phyloP scores from a whole-genome alignment of 1,284 basidiomycete species.

The Coniophora puteana region DNA sequence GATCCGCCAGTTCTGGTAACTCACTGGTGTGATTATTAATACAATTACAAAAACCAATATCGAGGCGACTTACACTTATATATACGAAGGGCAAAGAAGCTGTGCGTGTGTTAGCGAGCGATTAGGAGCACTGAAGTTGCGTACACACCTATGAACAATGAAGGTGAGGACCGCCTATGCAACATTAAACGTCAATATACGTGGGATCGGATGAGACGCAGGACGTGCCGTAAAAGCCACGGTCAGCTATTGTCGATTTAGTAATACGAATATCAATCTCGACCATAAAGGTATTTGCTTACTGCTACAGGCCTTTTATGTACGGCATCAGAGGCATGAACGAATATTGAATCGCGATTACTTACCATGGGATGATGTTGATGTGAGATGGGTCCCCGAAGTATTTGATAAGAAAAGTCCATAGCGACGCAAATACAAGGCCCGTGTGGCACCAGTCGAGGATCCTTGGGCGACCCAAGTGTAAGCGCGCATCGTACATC shows the following conservation, averaged over 20 bases:
- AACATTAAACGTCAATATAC: conserved; percentile 35
- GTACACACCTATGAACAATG: conserved; percentile 26
- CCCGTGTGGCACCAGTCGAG: conserved; percentile 27
- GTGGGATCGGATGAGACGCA: conserved; percentile 29
- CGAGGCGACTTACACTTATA: conserved; percentile 20
- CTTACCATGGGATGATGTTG: conserved; percentile 27
- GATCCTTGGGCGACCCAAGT: conserved; percentile 13
- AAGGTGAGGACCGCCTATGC: conserved; percentile 34
- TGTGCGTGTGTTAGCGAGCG: conserved; percentile 7
- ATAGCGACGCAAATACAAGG: conserved; percentile 23
- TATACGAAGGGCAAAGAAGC: conserved; percentile 30
- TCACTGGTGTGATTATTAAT: conserved; percentile 20
- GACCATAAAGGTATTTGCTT: conserved; percentile 15
- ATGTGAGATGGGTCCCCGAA: conserved; percentile 21
- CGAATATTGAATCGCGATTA: not conserved
- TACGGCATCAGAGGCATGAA: not conserved
- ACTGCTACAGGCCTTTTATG: conserved; percentile 41
- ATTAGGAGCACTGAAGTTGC: conserved; percentile 11
- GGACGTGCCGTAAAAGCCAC: conserved; percentile 39
- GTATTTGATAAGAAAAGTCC: conserved; percentile 25
- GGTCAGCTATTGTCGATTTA: conserved; percentile 32
- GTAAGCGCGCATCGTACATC: not conserved
- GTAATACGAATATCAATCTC: conserved; percentile 1
- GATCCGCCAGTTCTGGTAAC: conserved; percentile 27
- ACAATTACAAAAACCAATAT: not conserved